These are phyloP conservation scores for Phoma sp. DNA, from an alignment of 2,329 filamentous ascomycete genomes.

Conservation along the genomic window DNA sequence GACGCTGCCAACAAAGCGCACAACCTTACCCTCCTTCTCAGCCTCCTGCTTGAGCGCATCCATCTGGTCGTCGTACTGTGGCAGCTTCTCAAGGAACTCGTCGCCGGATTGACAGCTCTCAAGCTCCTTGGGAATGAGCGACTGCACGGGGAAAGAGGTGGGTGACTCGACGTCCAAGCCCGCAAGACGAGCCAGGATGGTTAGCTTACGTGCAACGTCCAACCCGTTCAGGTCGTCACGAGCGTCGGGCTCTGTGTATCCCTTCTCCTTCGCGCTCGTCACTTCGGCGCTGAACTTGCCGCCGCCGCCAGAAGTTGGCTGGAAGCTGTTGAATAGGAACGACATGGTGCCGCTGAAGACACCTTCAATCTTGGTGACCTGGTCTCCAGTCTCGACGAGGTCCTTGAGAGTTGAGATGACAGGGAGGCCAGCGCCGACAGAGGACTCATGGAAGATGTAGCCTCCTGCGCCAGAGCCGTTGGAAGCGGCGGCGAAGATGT, in stretches of 20 bases:
- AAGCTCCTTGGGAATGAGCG: conserved; percentile 86
- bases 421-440: conserved; percentile 89
- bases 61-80: conserved; percentile 88
- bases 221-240: conserved; percentile 86
- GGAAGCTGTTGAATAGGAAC: conserved; percentile 97
- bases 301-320: conserved; percentile 75
- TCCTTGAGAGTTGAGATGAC: conserved; percentile 94
- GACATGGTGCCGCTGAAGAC: conserved; percentile 98
- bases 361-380: conserved; percentile 90
- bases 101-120: conserved; percentile 77
- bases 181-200: conserved; percentile 85
- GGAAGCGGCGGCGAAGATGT: conserved; percentile 78
- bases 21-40: conserved; percentile 85
- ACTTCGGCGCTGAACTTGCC: conserved; percentile 92
- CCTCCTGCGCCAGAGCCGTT: conserved; percentile 68
- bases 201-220: conserved; percentile 93
- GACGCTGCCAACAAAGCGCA: conserved; percentile 92
- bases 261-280: conserved; percentile 86
- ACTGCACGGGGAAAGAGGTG: conserved; percentile 90
- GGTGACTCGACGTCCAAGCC: conserved; percentile 83
- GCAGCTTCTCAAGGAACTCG: conserved; percentile 82
- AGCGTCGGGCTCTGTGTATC: conserved; percentile 90
- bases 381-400: conserved; percentile 90
- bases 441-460: conserved; percentile 93
- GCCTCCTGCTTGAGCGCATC: conserved; percentile 85